Conservation (phyloP, 495 filamentous ascomycete genomes). For the Penicillium cinerascens region DNA sequence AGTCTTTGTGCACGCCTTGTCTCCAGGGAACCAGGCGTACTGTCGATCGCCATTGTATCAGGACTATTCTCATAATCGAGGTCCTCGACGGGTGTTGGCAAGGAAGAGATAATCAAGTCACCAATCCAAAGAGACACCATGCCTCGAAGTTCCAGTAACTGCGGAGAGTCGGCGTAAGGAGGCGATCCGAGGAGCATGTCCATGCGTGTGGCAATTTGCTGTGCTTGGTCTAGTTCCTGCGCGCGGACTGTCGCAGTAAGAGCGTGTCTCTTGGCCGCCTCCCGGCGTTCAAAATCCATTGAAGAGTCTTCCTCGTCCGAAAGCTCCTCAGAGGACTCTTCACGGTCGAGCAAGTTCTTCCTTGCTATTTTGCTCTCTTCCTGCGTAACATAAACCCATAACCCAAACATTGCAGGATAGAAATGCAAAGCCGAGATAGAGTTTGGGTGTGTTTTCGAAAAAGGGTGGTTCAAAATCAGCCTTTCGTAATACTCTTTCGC, state of each 20-base stretch:
- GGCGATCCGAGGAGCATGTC: constrained; percentile 59
- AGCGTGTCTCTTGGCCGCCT: constrained; percentile 12
- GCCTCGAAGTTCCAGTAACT: constrained; percentile 58
- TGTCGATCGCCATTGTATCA: constrained; percentile 27
- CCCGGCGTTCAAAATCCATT: constrained; percentile 2
- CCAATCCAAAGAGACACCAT: constrained; percentile 67
- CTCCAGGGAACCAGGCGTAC: constrained; percentile 21
- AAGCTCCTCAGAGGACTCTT: constrained; percentile 18
- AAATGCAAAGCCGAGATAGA: constrained; percentile 53
- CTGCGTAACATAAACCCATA: constrained; percentile 62
- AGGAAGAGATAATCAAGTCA: constrained; percentile 49
- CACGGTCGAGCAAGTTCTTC: constrained; percentile 20
- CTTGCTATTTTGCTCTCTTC: constrained; percentile 41
- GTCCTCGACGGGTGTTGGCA: constrained; percentile 16
- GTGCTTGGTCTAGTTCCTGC: constrained; percentile 43
- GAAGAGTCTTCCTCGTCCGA: constrained; percentile 32
- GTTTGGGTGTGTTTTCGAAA: constrained; percentile 42
- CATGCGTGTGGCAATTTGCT: constrained; percentile 59
- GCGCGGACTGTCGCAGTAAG: constrained; percentile 25
- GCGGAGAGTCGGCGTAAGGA: constrained; percentile 58
- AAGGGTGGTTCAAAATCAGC: constrained; percentile 64
- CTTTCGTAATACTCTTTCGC: constrained; percentile 63
- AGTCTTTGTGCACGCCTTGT: constrained; percentile 30
- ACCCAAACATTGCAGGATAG: constrained; percentile 63
- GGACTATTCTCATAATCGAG: constrained; percentile 8